phyloP scores from a whole-genome alignment of 495 filamentous ascomycete species.

The Lasiosphaeria hispida region DNA sequence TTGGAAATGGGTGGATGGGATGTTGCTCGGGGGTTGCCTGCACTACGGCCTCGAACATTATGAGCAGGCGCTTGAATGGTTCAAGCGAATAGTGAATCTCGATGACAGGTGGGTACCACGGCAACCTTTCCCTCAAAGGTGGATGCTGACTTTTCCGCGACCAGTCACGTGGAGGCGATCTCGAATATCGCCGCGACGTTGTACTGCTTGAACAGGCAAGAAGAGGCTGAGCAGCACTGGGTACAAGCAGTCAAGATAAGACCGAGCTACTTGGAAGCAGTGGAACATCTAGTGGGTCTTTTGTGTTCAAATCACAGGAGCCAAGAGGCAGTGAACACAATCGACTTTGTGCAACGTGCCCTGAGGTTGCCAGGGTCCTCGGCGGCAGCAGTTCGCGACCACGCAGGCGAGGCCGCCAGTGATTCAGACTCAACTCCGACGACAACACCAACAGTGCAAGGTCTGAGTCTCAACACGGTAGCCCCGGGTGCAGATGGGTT shows the following conservation, averaged over 20 bases:
- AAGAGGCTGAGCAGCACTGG: slow-evolving; percentile 89
- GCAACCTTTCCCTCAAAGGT: neutral
- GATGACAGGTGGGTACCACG: slow-evolving; percentile 64
- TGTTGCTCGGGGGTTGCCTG: slow-evolving; percentile 88
- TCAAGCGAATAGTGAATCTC: slow-evolving; percentile 75
- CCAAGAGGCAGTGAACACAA: slow-evolving; percentile 83
- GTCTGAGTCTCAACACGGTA: slow-evolving; percentile 22
- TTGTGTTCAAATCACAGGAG: slow-evolving; percentile 78
- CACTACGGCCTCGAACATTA: slow-evolving; percentile 91
- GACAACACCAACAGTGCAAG: slow-evolving; percentile 13
- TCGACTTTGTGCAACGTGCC: slow-evolving; percentile 80
- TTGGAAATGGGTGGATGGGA: slow-evolving; percentile 95
- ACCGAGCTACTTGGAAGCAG: slow-evolving; percentile 92
- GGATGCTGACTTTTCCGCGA: slow-evolving; percentile 20
- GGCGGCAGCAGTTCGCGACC: slow-evolving; percentile 10
- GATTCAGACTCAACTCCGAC: slow-evolving; percentile 25
- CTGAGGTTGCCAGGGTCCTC: slow-evolving; percentile 49
- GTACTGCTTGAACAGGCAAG: slow-evolving; percentile 74
- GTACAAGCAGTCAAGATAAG: slow-evolving; percentile 74
- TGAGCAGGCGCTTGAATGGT: slow-evolving; percentile 83
- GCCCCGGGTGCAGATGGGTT: slow-evolving; percentile 22
- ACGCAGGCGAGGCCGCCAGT: slow-evolving; percentile 20
- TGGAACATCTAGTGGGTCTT: slow-evolving; percentile 90
- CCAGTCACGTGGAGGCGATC: slow-evolving; percentile 88
- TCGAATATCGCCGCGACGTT: slow-evolving; percentile 90